These are phyloP conservation scores for Kokia cookei DNA, from an alignment of 441 rosid genomes.

Conservation along the genomic window DNA sequence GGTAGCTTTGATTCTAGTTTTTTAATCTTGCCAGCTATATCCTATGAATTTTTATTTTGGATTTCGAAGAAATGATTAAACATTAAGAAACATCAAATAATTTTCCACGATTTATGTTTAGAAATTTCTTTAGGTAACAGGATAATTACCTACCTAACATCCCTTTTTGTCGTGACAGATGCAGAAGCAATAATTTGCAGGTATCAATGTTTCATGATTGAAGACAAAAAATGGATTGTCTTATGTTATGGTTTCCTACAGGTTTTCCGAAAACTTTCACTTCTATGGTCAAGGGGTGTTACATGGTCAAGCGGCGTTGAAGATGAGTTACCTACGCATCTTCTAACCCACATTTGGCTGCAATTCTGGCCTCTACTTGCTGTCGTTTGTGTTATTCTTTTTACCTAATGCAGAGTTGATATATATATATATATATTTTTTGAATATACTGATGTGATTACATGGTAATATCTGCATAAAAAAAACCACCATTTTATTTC, in stretches of 20 bases:
- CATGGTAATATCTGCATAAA: too few species aligned
- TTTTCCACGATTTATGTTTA: too few species aligned
- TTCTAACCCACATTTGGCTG: conserved; percentile 2
- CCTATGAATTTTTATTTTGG: neutral
- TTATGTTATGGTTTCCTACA: too few species aligned
- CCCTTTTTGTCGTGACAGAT: neutral
- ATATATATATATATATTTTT: too few species aligned
- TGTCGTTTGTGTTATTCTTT: neutral
- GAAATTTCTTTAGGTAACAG: too few species aligned
- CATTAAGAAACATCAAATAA: neutral
- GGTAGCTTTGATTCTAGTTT: neutral
- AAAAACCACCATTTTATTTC: too few species aligned
- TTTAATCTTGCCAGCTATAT: neutral
- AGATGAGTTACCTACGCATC: neutral
- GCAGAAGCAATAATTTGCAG: too few species aligned
- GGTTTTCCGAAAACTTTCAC: neutral
- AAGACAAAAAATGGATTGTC: too few species aligned
- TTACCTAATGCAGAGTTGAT: neutral
- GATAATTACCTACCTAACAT: too few species aligned
- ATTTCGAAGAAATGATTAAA: neutral
- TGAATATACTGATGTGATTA: too few species aligned
- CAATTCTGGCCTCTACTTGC: neutral
- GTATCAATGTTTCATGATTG: neutral
- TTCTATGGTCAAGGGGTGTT: neutral
- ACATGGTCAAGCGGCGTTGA: neutral